phyloP scores from a whole-genome alignment of 73 alveolate genomes.

The Paramecium biaurelia region DNA sequence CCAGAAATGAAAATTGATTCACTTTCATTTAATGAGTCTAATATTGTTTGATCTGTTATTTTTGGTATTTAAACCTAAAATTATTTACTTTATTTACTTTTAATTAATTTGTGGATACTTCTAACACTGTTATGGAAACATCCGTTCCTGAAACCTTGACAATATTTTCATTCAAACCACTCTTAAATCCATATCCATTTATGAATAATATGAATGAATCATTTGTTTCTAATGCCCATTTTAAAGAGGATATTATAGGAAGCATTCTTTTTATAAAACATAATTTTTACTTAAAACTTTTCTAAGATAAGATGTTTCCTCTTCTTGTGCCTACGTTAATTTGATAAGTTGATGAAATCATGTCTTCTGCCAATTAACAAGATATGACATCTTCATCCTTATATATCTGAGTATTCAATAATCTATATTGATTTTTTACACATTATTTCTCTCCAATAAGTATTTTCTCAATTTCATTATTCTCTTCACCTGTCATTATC shows the following conservation, averaged over 20 bases:
- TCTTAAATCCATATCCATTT: neutral
- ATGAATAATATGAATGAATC: neutral
- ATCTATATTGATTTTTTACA: neutral
- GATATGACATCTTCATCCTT: neutral
- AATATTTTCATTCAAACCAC: neutral
- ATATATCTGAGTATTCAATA: neutral
- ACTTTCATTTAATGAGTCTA: neutral
- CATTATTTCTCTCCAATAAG: neutral
- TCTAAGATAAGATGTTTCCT: neutral
- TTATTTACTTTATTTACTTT: neutral
- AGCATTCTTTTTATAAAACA: neutral
- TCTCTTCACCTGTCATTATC: neutral
- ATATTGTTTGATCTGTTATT: neutral
- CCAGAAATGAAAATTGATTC: neutral
- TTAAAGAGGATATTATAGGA: neutral
- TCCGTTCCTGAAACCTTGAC: neutral
- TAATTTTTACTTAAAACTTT: neutral
- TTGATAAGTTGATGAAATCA: neutral
- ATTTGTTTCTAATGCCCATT: neutral
- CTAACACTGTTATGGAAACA: neutral
- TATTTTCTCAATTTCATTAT: neutral
- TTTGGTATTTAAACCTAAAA: neutral
- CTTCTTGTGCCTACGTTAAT: neutral
- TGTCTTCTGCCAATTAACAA: neutral
- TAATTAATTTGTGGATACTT: neutral